Base-by-base conservation (phyloP, 192 early-diverging fungal genomes). In the Coemansia pectinata region DNA sequence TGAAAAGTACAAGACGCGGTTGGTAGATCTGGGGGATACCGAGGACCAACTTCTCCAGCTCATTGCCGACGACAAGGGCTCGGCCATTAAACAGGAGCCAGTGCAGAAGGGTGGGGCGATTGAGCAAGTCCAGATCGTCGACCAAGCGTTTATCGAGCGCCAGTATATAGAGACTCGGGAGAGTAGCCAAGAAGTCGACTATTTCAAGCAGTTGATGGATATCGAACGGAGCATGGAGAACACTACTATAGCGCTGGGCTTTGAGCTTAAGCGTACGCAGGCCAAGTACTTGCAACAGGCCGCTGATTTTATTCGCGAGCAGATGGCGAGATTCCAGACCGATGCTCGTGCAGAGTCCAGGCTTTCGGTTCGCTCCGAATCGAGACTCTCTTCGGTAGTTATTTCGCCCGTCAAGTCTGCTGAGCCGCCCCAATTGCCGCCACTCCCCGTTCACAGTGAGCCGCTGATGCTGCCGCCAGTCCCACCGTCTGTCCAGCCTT, bases 151-250 rank as follows among this genome's bases (percentile, higher is more conserved):
- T 34, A 78, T 83, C n/a, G 81, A 83, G 69, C 53, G 62, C 31
- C 81, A 83, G 72, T 83, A 74, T 33, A 65, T 83, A 3, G 81
- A 83, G 62, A 83, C 76, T 4, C 66, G 81, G n/a, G 81, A 83
- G 63, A 83, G 81, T 53, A 72, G 66, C 25, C 66, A 72, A 42
- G 81, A 83, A 25, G 81, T 70, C 0, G 76, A 83, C 34, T 83
- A 83, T 60, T 83, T 83, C 45, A 61, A 59, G 59, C 75, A 78
- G 62, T 67, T 83, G 29, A 83, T 83, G 81, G 76, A 83, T 33
- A 75, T 78, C 36, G 81, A 83, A 61, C 72, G 67, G 38, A 78
- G 76, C 67, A 83, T 83, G 81, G 81, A 83, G 40, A 83, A 83
- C 64, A 83, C 81, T 15, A 83, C 76, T 14, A 77, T 83, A 52